phyloP scores from a whole-genome alignment of 768 basidiomycete genomes.

The Trametes villosa region DNA sequence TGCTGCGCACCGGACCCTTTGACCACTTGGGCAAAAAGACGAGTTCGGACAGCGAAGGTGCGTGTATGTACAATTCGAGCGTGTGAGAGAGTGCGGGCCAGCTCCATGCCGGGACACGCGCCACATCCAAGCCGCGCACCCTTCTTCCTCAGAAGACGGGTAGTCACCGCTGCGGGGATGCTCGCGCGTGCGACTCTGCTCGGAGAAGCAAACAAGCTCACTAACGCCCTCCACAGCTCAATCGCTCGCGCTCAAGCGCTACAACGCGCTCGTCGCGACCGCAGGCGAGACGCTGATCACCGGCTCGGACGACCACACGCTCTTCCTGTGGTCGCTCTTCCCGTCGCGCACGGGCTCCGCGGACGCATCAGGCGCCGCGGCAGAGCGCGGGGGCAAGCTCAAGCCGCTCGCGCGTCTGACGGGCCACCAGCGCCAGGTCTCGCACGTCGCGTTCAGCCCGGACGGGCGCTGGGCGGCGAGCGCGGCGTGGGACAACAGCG shows the following conservation, averaged over 20 bases:
- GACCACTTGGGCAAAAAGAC: conserved; percentile 86
- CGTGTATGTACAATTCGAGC: conserved; percentile 13
- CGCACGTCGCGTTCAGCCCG: conserved; percentile 93
- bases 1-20: conserved; percentile 92
- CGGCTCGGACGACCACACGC: conserved; percentile 96
- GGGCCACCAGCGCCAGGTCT: conserved; percentile 94
- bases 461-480: conserved; percentile 92
- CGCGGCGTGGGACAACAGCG: conserved; percentile 88
- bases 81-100: background rate
- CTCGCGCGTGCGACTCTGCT: background rate
- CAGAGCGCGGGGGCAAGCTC: conserved; percentile 49
- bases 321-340: conserved; percentile 94
- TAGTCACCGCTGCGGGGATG: background rate
- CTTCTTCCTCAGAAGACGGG: background rate
- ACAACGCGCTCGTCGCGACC: conserved; percentile 65
- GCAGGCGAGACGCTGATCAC: conserved; percentile 87
- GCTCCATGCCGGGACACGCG: background rate
- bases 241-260: conserved; percentile 74
- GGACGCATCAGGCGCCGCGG: conserved; percentile 41
- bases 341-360: conserved; percentile 44
- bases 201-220: conserved; percentile 4
- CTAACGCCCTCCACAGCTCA: conserved; percentile 56
- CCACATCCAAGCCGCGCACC: background rate
- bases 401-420: conserved; percentile 82
- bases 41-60: conserved; percentile 82